Evolutionary conservation across 805 yeast species (phyloP), one percentile per base, ranked within the genome.

Genomic region (Lipomyces starkeyi): DNA sequence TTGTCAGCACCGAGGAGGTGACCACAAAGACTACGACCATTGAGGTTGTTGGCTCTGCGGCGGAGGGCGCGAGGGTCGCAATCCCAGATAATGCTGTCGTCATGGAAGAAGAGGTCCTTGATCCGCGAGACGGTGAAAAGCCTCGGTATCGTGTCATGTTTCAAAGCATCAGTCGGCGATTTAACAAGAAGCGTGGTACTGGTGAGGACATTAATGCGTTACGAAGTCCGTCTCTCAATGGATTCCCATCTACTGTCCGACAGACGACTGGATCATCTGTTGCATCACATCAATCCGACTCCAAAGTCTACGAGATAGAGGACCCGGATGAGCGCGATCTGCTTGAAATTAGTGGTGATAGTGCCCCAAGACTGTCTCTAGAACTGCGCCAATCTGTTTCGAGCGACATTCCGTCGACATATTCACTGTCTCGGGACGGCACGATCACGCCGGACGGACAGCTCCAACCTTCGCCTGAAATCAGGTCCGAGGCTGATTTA

Each of bases 81-180:
- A 67, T 69, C 34, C 72, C 72, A 1, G 71, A 67, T 2, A 61
- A 69, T 35, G 72, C 71, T 4, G 58, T 69, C 35, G 66, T 69
- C 32, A 58, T 67, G 60, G 70, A 68, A 32, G 68, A 69, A 52
- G 55, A 58, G 13, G 61, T 47, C 11, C 22, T 35, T 11, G 66
- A 62, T 22, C 25, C 65, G 6, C 67, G 60, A 20, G 72, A 62
- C 29, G 63, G 68, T 25, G 70, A 63, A n/a, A 37, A 59, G 32
- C 34, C 71, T 20, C 58, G 69, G 4, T 69, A 66, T 53, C 53
- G 62, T 17, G 63, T 69, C 17, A 59, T 67, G 71, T 69, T 69
- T 32, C 72, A 69, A 59, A 63, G 63, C 49, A 63, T 69, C 7
- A 66, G 68, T 27, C 52, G 63, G 35, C 60, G 64, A 20, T 20